phyloP scores from a whole-genome alignment of 441 rosid genomes.

The Mallotus japonicus region DNA sequence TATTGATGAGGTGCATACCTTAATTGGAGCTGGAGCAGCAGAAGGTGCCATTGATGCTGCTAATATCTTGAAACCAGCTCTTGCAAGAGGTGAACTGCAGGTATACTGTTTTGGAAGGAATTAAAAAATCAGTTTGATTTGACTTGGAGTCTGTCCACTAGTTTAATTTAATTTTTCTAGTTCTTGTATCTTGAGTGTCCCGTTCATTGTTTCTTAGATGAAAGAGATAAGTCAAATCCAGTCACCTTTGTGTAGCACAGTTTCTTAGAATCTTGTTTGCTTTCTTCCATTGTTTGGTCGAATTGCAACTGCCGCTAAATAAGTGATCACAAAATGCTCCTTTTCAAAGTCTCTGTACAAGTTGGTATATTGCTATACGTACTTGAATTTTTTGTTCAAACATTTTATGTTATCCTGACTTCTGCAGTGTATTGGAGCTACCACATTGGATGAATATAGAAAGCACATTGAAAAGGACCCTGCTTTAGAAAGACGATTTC shows the following conservation, averaged over 20 bases:
- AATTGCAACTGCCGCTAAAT: background rate
- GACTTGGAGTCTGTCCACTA: background rate
- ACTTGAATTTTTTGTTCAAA: background rate
- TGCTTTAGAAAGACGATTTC: conserved; percentile 59
- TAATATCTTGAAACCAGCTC: conserved; percentile 56
- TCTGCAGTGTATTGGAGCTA: conserved; percentile 61
- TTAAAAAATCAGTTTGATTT: background rate
- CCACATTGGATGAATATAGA: conserved; percentile 60
- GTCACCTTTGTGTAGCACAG: background rate
- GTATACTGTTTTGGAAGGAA: conserved; percentile 20
- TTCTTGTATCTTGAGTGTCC: background rate
- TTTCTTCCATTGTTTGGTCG: background rate
- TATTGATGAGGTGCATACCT: conserved; percentile 58
- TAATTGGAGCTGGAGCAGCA: conserved; percentile 54
- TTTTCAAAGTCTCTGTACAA: background rate
- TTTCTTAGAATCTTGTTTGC: background rate
- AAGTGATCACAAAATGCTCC: background rate
- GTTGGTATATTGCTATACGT: background rate
- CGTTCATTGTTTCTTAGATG: background rate
- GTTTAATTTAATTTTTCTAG: background rate
- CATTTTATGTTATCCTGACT: background rate
- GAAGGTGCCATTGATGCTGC: conserved; percentile 58
- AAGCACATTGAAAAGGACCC: conserved; percentile 61
- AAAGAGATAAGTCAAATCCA: background rate
- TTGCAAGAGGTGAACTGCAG: conserved; percentile 58